Evolutionary conservation across 345 rosid species (phyloP), one percentile per base, ranked within the genome.

Genomic region (Durio zibethinus): DNA sequence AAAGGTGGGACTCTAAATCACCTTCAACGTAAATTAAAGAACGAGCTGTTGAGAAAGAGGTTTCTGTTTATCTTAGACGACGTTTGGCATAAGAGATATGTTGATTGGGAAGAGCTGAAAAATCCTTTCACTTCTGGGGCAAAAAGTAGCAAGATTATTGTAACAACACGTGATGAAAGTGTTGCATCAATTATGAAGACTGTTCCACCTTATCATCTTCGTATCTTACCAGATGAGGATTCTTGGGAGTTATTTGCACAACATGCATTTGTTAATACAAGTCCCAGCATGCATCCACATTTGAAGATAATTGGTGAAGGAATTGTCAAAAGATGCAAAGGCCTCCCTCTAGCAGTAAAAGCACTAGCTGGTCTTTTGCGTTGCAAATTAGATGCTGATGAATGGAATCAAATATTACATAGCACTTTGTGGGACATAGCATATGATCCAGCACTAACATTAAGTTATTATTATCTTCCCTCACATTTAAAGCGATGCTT

Each of bases 1-100:
- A 77, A 57, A 62, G 18, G 72, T 36, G 38, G 60, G 8, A 63
- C 75, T 23, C 38, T 83, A 21, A 60, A 79, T 53, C 53, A 67
- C 70, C 81, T 83, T 73, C 88, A 83, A 72, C 21, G 64, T 70
- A 62, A 74, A 50, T 50, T 85, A 62, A 76, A 72, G 21, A 36
- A 60, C 61, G 27, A 63, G 20, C 7, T 83, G 31, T 67, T 11
- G 0, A 81, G 78, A 11, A 36, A 7, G 57, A 85, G 25, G 47
- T 82, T 81, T 71, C 52, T 83, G 20, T 67, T 85, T 38, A 75
- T 83, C 38, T 16, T 83, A 11, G 84, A 85, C 73, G 88, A 80
- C 74, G 75, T 83, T 48, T 69, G 79, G 77, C 35, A 18, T 0
- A 31, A 54, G 67, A 69, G 50, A 16, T 70, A 75, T 62, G 43